These are phyloP conservation scores for Pochonia chlamydosporia DNA, from an alignment of 2,329 filamentous ascomycete species.

Conservation along the genomic window DNA sequence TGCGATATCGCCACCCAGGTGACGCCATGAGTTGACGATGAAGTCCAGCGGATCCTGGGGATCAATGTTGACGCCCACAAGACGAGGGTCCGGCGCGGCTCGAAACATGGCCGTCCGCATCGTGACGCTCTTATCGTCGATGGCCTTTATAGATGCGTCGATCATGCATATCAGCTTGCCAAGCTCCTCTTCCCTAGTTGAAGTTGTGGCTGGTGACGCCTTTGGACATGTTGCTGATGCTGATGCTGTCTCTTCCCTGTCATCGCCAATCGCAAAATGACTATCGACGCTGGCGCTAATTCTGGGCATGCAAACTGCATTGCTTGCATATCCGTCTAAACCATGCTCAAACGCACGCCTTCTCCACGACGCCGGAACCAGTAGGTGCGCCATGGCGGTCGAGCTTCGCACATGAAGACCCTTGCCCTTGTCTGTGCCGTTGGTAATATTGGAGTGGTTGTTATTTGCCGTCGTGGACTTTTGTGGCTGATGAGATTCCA, in stretches of 20 bases:
- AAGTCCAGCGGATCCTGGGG: slow-evolving; percentile 33
- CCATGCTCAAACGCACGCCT: slow-evolving; percentile 25
- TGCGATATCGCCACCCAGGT: slow-evolving; percentile 34
- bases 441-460: too few species aligned
- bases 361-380: slow-evolving; percentile 38
- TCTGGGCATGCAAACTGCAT: slow-evolving; percentile 33
- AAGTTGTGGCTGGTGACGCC: not conserved
- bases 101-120: slow-evolving; percentile 31
- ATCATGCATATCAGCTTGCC: slow-evolving; percentile 23
- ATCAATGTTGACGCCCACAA: slow-evolving; percentile 33
- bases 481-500: slow-evolving; percentile 2
- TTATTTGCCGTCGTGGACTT: slow-evolving; percentile 5
- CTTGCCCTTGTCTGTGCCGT: too few species aligned
- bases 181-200: slow-evolving; percentile 12
- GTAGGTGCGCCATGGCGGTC: slow-evolving; percentile 27
- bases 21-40: slow-evolving; percentile 39
- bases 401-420: too few species aligned
- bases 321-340: slow-evolving; percentile 32
- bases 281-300: slow-evolving; percentile 19
- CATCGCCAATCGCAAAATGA: slow-evolving; percentile 16
- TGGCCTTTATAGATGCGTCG: slow-evolving; percentile 16
- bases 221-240: not conserved
- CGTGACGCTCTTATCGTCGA: slow-evolving; percentile 36
- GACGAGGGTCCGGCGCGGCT: slow-evolving; percentile 31
- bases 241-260: not conserved